These are phyloP conservation scores for Limnanthes douglasii DNA, from an alignment of 345 rosid species.

Conservation along the genomic window DNA sequence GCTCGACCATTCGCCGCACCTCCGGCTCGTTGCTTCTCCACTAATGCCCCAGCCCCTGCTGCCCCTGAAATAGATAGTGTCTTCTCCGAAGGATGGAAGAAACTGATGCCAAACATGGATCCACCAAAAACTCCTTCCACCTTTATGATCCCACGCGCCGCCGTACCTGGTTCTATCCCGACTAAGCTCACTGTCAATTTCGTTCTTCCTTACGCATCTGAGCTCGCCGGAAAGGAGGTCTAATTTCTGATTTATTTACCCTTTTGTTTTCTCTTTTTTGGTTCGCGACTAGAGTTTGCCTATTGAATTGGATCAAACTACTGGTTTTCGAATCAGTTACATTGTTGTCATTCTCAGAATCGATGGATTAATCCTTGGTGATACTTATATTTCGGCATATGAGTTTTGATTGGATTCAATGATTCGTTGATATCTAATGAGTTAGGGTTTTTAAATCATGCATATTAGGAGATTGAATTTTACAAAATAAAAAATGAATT, in stretches of 20 bases:
- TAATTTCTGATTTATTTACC: slow-evolving; percentile 1
- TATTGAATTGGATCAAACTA: slow-evolving; percentile 1
- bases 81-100: slow-evolving; percentile 58
- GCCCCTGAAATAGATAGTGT: slow-evolving; percentile 23
- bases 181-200: slow-evolving; percentile 77
- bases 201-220: slow-evolving; percentile 57
- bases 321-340: too few relatives aligned
- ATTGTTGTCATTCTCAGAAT: too few relatives aligned
- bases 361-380: too few relatives aligned
- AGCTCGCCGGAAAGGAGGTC: slow-evolving; percentile 47
- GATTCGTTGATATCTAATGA: not conserved
- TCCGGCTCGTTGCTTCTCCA: slow-evolving; percentile 29
- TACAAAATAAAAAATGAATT: too few relatives aligned
- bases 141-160: slow-evolving; percentile 54
- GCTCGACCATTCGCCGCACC: slow-evolving; percentile 21
- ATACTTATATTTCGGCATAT: too few relatives aligned
- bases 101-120: slow-evolving; percentile 50
- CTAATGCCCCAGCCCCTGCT: slow-evolving; percentile 37
- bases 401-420: slow-evolving; percentile 1
- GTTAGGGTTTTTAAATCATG: too few relatives aligned
- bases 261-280: not conserved
- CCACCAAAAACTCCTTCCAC: slow-evolving; percentile 71
- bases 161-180: slow-evolving; percentile 47
- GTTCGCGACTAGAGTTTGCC: slow-evolving; percentile 7
- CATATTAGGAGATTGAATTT: too few relatives aligned